Base-by-base conservation (phyloP, 129 eudicot species). In the Chrysanthemum lavandulifolium region DNA sequence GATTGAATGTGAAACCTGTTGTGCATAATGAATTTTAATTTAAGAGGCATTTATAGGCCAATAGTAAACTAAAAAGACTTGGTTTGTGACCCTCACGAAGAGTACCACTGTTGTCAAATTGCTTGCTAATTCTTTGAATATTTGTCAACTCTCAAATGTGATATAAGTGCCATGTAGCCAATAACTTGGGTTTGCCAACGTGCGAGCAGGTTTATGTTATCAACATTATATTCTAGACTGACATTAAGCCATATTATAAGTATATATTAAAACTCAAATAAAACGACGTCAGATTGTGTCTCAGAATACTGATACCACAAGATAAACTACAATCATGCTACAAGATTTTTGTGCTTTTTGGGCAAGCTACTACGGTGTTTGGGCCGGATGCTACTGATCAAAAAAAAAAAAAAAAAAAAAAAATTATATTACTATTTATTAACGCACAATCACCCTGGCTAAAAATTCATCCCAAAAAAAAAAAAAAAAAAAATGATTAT, bases 41-140 rank as follows among this genome's bases (percentile, higher is more conserved):
- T 64, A 57, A 68, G 31, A 11, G 65, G 18, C 63, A 76, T 80
- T 76, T 86, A 80, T 86, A 80, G 78, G 13, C 5, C 8, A 40
- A 33, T 27, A 77, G 3, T 50, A 55, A 18, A 74, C 54, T 57
- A 68, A 43, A 36, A 36, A 59, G 49, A 40, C 53, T 40, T 61
- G 4, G 73, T 66, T 73, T 74, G 87, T 82, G 90, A 72, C 82
- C 74, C 40, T 82, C 90, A 82, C 85, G 81, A 86, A 82, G 40
- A 63, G 68, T 11, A 40, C 47, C 9, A 40, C 47, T 40, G 47
- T 40, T 58, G 21, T 49, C 10, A 6, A 31, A 0, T 57, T 53
- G 73, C 10, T 11, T 67, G 57, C 50, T 25, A 45, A 36, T 74
- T n/a, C 53, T 9, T 4, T 59, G 27, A 59, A 23, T 59, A 16